Base-by-base conservation (phyloP, 257 asterid genomes). In the Lavandula angustifolia region DNA sequence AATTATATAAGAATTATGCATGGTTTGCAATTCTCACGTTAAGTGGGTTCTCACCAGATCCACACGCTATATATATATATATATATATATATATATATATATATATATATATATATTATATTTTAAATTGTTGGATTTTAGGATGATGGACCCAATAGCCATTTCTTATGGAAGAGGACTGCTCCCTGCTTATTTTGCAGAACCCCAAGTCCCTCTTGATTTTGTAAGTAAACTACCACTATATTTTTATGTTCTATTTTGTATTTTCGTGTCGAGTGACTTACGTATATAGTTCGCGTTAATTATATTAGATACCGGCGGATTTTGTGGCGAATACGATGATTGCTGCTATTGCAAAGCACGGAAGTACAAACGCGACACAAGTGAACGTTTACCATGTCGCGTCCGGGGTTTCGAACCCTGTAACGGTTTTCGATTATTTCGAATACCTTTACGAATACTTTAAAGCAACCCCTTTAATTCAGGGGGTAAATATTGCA, bases 81-180 rank as follows among this genome's bases (percentile, higher is more conserved):
- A n/a, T n/a, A n/a, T 4, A 6, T 41, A 3, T 22, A 3, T 10
- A 31, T 4, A 12, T 38, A 4, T 34, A 4, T 32, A 6, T 54
- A 2, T 29, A 12, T 32, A 11, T 32, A 38, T 14, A 38, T 2
- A 29, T 37, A 0, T 27, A 1, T 22, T 46, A 11, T 12, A 6
- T 34, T 8, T 38, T 27, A 14, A 42, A 1, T 42, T 1, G 7
- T 42, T 11, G 47, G 14, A 42, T 42, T 42, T 9, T 58, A 81
- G 81, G 75, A 66, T 66, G 80, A 54, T 52, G 7, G 90, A 77
- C 35, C 90, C 90, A 0, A 65, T 73, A 44, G 64, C 78, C 12
- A 65, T 66, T 68, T 62, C 78, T 17, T 81, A 79, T 33, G 82
- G 84, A 35, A 81, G 79, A 67, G 91, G 87, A 27, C 66, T 62